Base-by-base conservation (phyloP, 441 rosid species). In the Macaranga tanarius region DNA sequence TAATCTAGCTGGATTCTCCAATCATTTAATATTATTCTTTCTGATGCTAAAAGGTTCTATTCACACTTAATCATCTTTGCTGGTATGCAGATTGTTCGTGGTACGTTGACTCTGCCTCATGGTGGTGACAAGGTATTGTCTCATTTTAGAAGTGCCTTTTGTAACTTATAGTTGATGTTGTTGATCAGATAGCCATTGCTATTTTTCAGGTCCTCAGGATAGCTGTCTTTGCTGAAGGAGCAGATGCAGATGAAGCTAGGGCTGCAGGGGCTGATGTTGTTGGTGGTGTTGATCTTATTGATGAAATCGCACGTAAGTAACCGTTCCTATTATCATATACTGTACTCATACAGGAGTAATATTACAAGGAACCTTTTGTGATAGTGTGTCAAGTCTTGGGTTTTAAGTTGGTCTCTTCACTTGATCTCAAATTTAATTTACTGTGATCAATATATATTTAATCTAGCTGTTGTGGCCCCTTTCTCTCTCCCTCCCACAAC, bases 221-320 rank as follows among this genome's bases (percentile, higher is more conserved):
- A 75, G 99, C 97, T 62, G 85, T 91, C 80, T 92, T 95, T 77
- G 97, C 98, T 45, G 96, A 92, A 77, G 99, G 99, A 26, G 74
- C 86, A 45, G 98, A 95, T 75, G 99, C 98, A 69, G 98, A 91
- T 74, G 99, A 95, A 76, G 98, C 98, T 67, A 89, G 87, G 84
- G 95, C 94, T 76, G 97, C 97, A 1, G 98, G 99, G 79, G 99
- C 99, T 85, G 94, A 95, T 87, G 74, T 95, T 56, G 96, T 93
- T 66, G 99, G 98, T 62, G 98, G 98, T 75, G 73, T 69, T 70
- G 97, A 92, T 74, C 94, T 95, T 67, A 86, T 95, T 28, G 95
- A 95, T 76, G 86, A 90, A 84, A 90, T 95, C 74, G 81, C 85
- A 62, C 76, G 98, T 91, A 89, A 81, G 84, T 42, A 70, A 47